These are phyloP conservation scores for Barnettozyma siamensis DNA, from an alignment of 805 yeast genomes.

Conservation along the genomic window DNA sequence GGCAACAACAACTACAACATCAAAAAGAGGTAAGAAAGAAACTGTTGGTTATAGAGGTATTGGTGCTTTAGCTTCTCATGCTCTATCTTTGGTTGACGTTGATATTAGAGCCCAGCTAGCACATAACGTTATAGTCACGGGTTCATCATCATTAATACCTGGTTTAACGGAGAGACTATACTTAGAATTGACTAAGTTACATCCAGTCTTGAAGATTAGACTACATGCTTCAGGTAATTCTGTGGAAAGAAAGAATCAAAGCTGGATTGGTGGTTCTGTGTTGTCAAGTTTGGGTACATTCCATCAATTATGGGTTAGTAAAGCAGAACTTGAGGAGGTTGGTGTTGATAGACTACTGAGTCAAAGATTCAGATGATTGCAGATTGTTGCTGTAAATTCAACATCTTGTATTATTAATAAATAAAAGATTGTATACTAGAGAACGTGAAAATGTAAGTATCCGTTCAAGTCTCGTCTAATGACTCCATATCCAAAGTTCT, in stretches of 20 bases:
- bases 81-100: slow-evolving; percentile 59
- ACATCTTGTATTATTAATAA: not conserved
- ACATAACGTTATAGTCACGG: slow-evolving; percentile 82
- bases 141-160: slow-evolving; percentile 75
- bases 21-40: slow-evolving; percentile 25
- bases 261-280: slow-evolving; percentile 93
- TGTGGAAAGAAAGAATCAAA: slow-evolving; percentile 69
- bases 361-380: slow-evolving; percentile 67
- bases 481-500: slow-evolving; percentile 4
- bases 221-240: slow-evolving; percentile 76
- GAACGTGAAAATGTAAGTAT: too few relatives aligned
- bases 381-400: not conserved
- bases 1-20: slow-evolving; percentile 10
- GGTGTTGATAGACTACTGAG: slow-evolving; percentile 76
- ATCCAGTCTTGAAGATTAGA: slow-evolving; percentile 84
- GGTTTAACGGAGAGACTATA: slow-evolving; percentile 75
- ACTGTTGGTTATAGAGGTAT: slow-evolving; percentile 38
- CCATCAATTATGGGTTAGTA: slow-evolving; percentile 92
- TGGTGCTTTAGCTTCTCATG: slow-evolving; percentile 53
- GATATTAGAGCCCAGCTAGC: slow-evolving; percentile 82
- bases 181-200: slow-evolving; percentile 57
- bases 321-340: slow-evolving; percentile 79
- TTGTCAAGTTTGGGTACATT: slow-evolving; percentile 85
- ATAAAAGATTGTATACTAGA: too few relatives aligned
- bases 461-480: too few relatives aligned